Evolutionary conservation across 2,329 filamentous ascomycete genomes (phyloP).

Genomic region (Pseudogymnoascus sp.): DNA sequence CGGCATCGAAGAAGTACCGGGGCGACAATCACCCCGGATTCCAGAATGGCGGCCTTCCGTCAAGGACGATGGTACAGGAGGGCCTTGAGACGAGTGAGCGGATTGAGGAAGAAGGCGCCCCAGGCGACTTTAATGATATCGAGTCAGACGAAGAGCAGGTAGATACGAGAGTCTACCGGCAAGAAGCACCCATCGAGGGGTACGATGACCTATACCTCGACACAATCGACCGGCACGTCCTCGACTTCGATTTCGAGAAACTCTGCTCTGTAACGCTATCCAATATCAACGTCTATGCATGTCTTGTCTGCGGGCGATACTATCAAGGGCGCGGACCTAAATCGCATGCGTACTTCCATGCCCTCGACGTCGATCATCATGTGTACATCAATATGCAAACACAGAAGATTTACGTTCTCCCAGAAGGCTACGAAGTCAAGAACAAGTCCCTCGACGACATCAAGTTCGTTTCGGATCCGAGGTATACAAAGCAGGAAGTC

Average conservation of each 20-base stretch:
- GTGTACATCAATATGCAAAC: slow-evolving; percentile 97
- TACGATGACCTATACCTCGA: slow-evolving; percentile 97
- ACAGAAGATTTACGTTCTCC: slow-evolving; percentile 83
- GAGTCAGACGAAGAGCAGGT: slow-evolving; percentile 29
- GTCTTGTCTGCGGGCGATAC: slow-evolving; percentile 95
- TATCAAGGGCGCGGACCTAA: slow-evolving; percentile 89
- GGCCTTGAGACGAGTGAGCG: slow-evolving; percentile 15
- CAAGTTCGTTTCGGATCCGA: slow-evolving; percentile 92
- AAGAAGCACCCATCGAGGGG: slow-evolving; percentile 72
- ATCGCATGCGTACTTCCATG: slow-evolving; percentile 95
- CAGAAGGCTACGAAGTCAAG: slow-evolving; percentile 93
- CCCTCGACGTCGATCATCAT: slow-evolving; percentile 89
- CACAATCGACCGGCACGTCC: slow-evolving; percentile 84
- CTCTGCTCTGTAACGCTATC: slow-evolving; percentile 91
- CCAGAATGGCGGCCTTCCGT: slow-evolving; percentile 23
- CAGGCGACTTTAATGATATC: slow-evolving; percentile 24
- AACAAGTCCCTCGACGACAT: slow-evolving; percentile 95
- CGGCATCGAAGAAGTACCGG: slow-evolving; percentile 51
- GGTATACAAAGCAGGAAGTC: slow-evolving; percentile 74
- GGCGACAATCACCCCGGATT: slow-evolving; percentile 29
- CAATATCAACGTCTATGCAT: slow-evolving; percentile 98
- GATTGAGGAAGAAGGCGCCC: slow-evolving; percentile 20
- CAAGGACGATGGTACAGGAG: slow-evolving; percentile 22
- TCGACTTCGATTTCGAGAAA: slow-evolving; percentile 99
- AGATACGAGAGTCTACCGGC: slow-evolving; percentile 42